Percentiles rank a stretch among this genome's conserved stretches.
Conservation (phyloP, 164 flowering plant genomes). For the Kingdonia uniflora region DNA sequence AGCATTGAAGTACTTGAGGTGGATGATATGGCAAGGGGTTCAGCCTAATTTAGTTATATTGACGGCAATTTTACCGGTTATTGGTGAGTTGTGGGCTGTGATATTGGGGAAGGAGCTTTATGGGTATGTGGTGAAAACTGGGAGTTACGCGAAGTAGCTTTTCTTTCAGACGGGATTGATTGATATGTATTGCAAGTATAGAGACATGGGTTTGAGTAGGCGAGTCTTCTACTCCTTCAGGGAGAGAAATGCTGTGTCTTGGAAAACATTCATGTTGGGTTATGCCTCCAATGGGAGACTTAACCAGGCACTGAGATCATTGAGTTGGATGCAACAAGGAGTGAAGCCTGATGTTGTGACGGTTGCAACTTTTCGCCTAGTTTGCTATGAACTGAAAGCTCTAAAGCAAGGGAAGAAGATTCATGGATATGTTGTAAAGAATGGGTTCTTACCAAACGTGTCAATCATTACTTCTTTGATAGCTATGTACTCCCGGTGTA, state of each 20-base stretch:
- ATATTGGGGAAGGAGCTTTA: conserved; percentile 67
- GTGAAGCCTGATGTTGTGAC: conserved; percentile 83
- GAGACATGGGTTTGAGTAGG: conserved; percentile 59
- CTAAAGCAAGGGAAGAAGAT: conserved; percentile 63
- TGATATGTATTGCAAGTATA: conserved; percentile 88
- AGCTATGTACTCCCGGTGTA: conserved; percentile 79
- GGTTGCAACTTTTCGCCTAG: conserved; percentile 70
- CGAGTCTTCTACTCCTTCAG: conserved; percentile 44
- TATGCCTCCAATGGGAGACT: conserved; percentile 62
- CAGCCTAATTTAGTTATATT: conserved; percentile 57
- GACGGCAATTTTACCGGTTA: conserved; percentile 54
- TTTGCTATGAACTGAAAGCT: conserved; percentile 57
- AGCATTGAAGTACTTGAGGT: conserved; percentile 47
- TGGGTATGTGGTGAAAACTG: conserved; percentile 54
- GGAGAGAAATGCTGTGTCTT: conserved; percentile 62
- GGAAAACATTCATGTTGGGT: conserved; percentile 88
- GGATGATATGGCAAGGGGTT: conserved; percentile 55
- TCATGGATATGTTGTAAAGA: conserved; percentile 63
- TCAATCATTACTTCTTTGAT: conserved; percentile 66
- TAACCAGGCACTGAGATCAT: conserved; percentile 69
- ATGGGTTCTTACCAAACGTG: conserved; percentile 53
- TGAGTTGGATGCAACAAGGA: conserved; percentile 92
- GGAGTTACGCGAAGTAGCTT: conserved; percentile 33
- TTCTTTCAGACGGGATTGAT: conserved; percentile 60
- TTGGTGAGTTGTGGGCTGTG: conserved; percentile 41